A percentile compares a stretch with the other conserved stretches of the same genome.
Evolutionary conservation across 495 filamentous ascomycete genomes (phyloP).

Genomic region (Chaetomium cochliodes): DNA sequence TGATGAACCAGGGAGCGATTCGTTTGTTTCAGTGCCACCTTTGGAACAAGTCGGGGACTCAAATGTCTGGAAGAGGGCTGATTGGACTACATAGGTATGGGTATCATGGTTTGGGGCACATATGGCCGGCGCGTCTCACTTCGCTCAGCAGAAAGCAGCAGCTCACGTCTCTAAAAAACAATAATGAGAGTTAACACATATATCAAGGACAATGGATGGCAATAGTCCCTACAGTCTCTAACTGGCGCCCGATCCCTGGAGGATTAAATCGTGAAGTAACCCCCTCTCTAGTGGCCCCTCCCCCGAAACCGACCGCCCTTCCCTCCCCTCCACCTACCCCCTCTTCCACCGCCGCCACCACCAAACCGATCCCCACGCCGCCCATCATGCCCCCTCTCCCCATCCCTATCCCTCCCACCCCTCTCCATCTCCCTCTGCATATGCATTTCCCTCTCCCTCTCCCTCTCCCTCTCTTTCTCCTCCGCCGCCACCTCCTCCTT

Average conservation of each 20-base stretch:
- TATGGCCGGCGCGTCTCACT: slow-evolving; percentile 14
- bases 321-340: slow-evolving; percentile 35
- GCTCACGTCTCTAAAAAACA: neutral
- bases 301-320: slow-evolving; percentile 34
- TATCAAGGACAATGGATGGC: neutral
- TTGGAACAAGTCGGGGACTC: slow-evolving; percentile 37
- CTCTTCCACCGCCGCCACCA: slow-evolving; percentile 34
- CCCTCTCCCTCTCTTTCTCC: slow-evolving; percentile 15
- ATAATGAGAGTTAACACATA: slow-evolving; percentile 6
- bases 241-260: neutral
- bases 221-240: neutral
- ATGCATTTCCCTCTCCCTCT: slow-evolving; percentile 22
- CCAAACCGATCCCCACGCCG: slow-evolving; percentile 40
- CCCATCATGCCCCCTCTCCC: slow-evolving; percentile 30
- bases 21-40: slow-evolving; percentile 33
- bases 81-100: neutral
- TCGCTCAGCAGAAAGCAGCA: slow-evolving; percentile 6
- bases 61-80: slow-evolving; percentile 42
- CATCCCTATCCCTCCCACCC: slow-evolving; percentile 30
- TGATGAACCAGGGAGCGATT: slow-evolving; percentile 23
- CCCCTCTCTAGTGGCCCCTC: slow-evolving; percentile 18
- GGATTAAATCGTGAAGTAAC: neutral
- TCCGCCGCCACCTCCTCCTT: slow-evolving; percentile 29
- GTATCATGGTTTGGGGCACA: neutral
- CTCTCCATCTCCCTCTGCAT: slow-evolving; percentile 19